These are phyloP conservation scores for Grifola frondosa DNA, from an alignment of 1,284 basidiomycete species.

Conservation along the genomic window DNA sequence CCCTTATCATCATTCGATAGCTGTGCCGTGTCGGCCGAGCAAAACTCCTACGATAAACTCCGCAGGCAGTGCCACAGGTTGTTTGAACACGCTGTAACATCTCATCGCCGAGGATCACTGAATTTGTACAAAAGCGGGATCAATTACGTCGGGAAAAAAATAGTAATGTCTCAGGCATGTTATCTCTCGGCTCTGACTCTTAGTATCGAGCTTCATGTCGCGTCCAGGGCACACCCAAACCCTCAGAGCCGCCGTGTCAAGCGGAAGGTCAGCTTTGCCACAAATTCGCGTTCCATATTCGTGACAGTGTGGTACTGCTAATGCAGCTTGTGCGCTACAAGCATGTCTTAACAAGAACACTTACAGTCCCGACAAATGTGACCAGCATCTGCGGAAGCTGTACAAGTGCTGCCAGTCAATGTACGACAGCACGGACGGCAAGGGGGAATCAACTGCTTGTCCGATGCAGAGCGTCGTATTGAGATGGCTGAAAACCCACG, in stretches of 20 bases:
- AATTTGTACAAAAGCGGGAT: no score
- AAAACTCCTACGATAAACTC: no score
- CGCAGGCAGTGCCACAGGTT: no score
- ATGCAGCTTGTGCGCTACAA: slow-evolving; percentile 61
- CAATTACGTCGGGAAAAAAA: no score
- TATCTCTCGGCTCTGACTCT: no score
- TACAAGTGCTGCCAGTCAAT: slow-evolving; percentile 61
- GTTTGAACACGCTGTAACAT: no score
- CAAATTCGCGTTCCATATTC: not conserved
- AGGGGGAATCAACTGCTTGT: slow-evolving; percentile 60
- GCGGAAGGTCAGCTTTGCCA: slow-evolving; percentile 6
- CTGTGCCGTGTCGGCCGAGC: no score
- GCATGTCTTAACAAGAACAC: slow-evolving; percentile 62
- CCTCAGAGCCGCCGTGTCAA: slow-evolving; percentile 12
- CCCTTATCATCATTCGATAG: no score
- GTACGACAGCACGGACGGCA: slow-evolving; percentile 44
- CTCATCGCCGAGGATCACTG: no score
- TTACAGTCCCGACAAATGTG: slow-evolving; percentile 62
- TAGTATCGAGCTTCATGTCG: no score
- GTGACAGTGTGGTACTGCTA: not conserved
- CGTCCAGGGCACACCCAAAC: no score
- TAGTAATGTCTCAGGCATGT: no score
- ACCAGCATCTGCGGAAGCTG: slow-evolving; percentile 47
- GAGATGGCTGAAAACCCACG: slow-evolving; percentile 59
- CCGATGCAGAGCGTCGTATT: slow-evolving; percentile 53